Conservation (phyloP, 805 yeast species). For the Teunomyces panamensis region DNA sequence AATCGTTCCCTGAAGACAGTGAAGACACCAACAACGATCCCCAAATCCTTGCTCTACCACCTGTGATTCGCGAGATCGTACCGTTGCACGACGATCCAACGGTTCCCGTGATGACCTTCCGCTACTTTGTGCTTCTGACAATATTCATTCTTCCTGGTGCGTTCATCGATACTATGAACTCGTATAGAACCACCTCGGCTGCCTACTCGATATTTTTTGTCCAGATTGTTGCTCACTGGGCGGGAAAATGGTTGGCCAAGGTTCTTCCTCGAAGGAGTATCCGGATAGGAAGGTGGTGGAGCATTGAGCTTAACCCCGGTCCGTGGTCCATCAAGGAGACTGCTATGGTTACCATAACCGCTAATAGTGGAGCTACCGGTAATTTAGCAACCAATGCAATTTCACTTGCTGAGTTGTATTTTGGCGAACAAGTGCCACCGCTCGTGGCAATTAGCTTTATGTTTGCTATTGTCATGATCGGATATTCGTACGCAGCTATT, state of each 20-base stretch:
- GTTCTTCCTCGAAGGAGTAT: slow-evolving; percentile 34
- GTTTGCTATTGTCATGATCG: slow-evolving; percentile 52
- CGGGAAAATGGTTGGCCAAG: slow-evolving; percentile 45
- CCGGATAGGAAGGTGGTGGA: slow-evolving; percentile 13
- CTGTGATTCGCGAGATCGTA: slow-evolving; percentile 33
- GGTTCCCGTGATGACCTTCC: slow-evolving; percentile 36
- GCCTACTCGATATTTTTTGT: slow-evolving; percentile 52
- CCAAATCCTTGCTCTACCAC: slow-evolving; percentile 28
- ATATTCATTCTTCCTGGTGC: slow-evolving; percentile 42
- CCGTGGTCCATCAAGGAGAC: slow-evolving; percentile 58
- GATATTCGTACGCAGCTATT: slow-evolving; percentile 52
- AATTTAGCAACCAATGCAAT: slow-evolving; percentile 48
- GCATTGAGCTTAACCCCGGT: slow-evolving; percentile 47
- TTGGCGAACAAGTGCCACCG: slow-evolving; percentile 34
- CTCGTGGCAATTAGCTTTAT: slow-evolving; percentile 42
- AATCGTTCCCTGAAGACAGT: too few species aligned
- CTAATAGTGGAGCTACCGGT: slow-evolving; percentile 52
- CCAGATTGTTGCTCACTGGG: slow-evolving; percentile 47
- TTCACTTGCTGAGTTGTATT: slow-evolving; percentile 46
- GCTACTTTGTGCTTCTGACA: slow-evolving; percentile 31
- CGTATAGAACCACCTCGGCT: slow-evolving; percentile 45
- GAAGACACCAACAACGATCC: background rate
- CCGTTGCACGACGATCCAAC: slow-evolving; percentile 39
- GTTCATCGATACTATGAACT: slow-evolving; percentile 39
- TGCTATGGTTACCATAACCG: slow-evolving; percentile 50